Evolutionary conservation across 2,329 filamentous ascomycete genomes (phyloP), one percentile per base, ranked within the genome.

Genomic region (Fusarium sp.): DNA sequence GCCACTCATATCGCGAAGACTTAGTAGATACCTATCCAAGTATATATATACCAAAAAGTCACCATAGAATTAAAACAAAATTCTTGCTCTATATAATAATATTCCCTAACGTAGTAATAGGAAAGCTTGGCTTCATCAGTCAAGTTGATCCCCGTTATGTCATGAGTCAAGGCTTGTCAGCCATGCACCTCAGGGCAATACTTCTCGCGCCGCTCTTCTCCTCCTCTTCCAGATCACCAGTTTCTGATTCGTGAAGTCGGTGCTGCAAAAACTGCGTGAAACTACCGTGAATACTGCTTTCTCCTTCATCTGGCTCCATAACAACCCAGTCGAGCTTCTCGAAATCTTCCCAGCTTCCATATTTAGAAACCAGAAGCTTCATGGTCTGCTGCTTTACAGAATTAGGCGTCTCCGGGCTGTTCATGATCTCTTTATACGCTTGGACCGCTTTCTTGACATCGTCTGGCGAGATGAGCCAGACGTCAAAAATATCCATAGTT

Each of bases 291-390:
- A 57, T 52, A 23, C 58, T n/a, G 1, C 31, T 36, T 2, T 54
- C 50, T 3, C 28, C 40, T 10, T 70, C 56, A 2, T 69, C 46
- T 10, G 28, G 41, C 6, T 70, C 62, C 4, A 69, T n/a, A 0
- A n/a, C 37, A 1, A 39, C 43, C 66, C 66, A 69, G 4, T 59
- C 57, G 7, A 67, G 40, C 30, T 70, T 67, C 37, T 70, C 47
- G 61, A 73, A 68, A 10, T 50, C 30, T 7, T 64, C 68, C 43
- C 58, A 71, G 28, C 68, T 73, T 0, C 71, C 68, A 9, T 72
- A 66, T 6, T 36, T 61, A 2, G 66, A 62, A 12, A 40, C 27
- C 1, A 73, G 48, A 7, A 40, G 27, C 11, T 72, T 73, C 4
- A 36, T 41, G 0, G 46, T 28, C 1, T 67, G 57, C 11, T 47